Conservation (phyloP, 1,284 basidiomycete genomes). For the Earliella scabrosa region DNA sequence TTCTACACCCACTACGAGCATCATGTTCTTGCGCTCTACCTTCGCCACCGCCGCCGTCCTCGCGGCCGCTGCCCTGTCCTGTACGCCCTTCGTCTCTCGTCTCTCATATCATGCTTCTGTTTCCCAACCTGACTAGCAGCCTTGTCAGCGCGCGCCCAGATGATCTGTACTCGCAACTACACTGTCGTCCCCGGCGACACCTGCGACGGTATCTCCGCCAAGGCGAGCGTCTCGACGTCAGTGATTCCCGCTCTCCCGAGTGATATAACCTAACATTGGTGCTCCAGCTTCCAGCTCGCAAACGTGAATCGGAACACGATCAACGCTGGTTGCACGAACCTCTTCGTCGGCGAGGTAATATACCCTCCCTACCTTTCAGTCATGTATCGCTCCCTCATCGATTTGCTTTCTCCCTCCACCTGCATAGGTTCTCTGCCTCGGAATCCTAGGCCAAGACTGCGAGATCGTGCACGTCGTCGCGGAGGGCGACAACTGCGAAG, state of each 20-base stretch:
- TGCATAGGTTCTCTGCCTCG: constrained; percentile 18
- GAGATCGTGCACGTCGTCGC: constrained; percentile 31
- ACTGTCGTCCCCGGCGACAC: constrained; percentile 59
- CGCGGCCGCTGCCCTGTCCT: too few relatives aligned
- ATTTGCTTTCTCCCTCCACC: too few relatives aligned
- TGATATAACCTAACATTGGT: not conserved
- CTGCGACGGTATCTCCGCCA: constrained; percentile 69
- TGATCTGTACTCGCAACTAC: constrained; percentile 58
- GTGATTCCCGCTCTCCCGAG: constrained; percentile 12
- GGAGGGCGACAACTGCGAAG: constrained; percentile 44
- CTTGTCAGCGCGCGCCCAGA: not conserved
- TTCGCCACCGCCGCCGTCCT: too few relatives aligned
- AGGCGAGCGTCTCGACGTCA: constrained; percentile 65
- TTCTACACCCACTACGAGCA: too few relatives aligned
- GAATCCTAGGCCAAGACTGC: constrained; percentile 21
- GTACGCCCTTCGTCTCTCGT: too few relatives aligned
- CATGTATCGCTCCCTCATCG: not conserved
- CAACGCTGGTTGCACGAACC: constrained; percentile 56
- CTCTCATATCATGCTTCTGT: too few relatives aligned
- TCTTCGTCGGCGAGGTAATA: constrained; percentile 44
- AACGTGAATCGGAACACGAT: constrained; percentile 55
- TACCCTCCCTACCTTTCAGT: not conserved
- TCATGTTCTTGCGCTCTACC: too few relatives aligned
- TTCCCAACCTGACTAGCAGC: too few relatives aligned
- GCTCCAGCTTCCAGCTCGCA: constrained; percentile 70